Conservation (phyloP, 768 basidiomycete species). For the Mycena polygramma region DNA sequence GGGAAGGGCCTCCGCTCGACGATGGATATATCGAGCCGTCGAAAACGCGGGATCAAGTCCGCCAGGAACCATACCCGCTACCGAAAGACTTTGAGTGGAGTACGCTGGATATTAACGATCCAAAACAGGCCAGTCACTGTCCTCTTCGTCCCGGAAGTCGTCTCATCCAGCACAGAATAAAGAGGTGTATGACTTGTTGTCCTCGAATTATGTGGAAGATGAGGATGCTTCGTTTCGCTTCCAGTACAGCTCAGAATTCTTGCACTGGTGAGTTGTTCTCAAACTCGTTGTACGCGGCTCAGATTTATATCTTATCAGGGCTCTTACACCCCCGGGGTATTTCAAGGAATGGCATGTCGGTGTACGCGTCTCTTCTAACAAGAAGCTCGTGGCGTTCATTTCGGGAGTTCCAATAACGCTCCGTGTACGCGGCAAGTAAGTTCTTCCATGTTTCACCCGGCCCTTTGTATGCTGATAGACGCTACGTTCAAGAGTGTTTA, state of each 20-base stretch:
- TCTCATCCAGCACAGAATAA: slow-evolving; percentile 70
- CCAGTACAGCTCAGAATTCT: slow-evolving; percentile 94
- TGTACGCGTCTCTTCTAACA: slow-evolving; percentile 90
- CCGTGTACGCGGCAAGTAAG: slow-evolving; percentile 88
- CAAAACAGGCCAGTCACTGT: slow-evolving; percentile 69
- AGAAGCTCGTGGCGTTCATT: slow-evolving; percentile 97
- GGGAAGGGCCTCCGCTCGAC: slow-evolving; percentile 71
- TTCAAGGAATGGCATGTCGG: slow-evolving; percentile 96
- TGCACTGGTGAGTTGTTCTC: slow-evolving; percentile 77
- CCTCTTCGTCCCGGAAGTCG: background rate
- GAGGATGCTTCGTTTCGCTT: slow-evolving; percentile 97
- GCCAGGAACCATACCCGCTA: slow-evolving; percentile 88
- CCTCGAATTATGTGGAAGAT: slow-evolving; percentile 96
- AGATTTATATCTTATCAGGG: slow-evolving; percentile 64
- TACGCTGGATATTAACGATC: slow-evolving; percentile 81
- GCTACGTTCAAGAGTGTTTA: slow-evolving; percentile 64
- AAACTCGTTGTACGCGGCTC: slow-evolving; percentile 10
- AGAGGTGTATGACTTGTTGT: slow-evolving; percentile 93
- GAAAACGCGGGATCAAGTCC: slow-evolving; percentile 80
- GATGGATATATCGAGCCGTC: slow-evolving; percentile 94
- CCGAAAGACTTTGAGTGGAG: slow-evolving; percentile 96
- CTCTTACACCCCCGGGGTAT: slow-evolving; percentile 94
- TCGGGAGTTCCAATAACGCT: slow-evolving; percentile 90
- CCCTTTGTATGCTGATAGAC: slow-evolving; percentile 3
- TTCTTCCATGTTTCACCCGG: slow-evolving; percentile 22